Conservation (phyloP, 768 basidiomycete species). For the Lentinus brumalis region DNA sequence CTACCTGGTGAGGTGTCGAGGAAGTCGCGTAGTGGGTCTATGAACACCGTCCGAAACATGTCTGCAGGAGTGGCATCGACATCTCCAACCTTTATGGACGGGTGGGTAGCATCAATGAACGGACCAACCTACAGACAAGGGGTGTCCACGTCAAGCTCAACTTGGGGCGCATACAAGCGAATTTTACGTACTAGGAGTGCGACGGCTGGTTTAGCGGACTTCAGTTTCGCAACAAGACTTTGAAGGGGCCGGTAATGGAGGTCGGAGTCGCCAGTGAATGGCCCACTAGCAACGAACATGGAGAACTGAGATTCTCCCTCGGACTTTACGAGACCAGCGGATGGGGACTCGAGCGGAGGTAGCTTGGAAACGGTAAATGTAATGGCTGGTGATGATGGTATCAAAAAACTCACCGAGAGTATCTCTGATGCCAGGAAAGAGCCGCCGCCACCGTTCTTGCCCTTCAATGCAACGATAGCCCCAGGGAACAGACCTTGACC, state of each 20-base stretch:
- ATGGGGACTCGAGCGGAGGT: conserved; percentile 38
- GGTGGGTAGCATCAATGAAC: conserved; percentile 81
- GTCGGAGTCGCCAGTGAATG: conserved; percentile 81
- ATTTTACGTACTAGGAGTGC: conserved; percentile 65
- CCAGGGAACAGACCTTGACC: conserved; percentile 86
- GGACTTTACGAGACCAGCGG: conserved; percentile 38
- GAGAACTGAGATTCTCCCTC: conserved; percentile 53
- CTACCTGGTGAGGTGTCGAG: conserved; percentile 66
- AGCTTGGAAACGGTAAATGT: conserved; percentile 38
- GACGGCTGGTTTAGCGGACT: conserved; percentile 67
- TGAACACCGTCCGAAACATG: conserved; percentile 70
- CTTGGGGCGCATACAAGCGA: neutral
- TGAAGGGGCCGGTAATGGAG: conserved; percentile 74
- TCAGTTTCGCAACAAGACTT: conserved; percentile 62
- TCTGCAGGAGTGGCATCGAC: conserved; percentile 61
- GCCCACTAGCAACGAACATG: conserved; percentile 79
- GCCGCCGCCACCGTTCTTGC: conserved; percentile 88
- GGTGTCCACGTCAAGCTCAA: neutral
- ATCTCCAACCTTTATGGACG: conserved; percentile 74
- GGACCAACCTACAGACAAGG: conserved; percentile 74
- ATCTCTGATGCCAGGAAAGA: conserved; percentile 85
- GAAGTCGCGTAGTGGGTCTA: conserved; percentile 55
- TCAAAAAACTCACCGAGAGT: conserved; percentile 62
- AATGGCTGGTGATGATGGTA: conserved; percentile 54
- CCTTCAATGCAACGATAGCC: conserved; percentile 81